Evolutionary conservation across 176 grass and related monocot genomes (phyloP).

Genomic region (Poa annua): DNA sequence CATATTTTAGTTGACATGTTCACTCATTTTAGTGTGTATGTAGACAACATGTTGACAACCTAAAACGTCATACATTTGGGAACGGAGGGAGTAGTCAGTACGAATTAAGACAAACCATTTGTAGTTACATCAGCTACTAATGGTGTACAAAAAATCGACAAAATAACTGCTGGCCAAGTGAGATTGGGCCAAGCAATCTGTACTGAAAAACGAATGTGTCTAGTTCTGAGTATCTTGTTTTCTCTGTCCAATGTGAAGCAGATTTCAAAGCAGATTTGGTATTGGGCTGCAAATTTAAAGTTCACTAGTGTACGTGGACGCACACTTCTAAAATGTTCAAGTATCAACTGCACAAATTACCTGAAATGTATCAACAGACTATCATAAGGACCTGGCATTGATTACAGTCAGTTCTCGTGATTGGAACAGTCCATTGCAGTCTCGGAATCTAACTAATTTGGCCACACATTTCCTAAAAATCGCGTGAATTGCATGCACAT

Average conservation of each 20-base stretch:
- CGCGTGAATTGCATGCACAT: not conserved
- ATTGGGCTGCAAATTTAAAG: not conserved
- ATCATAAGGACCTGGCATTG: not conserved
- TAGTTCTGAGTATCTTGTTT: not conserved
- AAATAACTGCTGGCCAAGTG: not conserved
- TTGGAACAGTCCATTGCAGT: not conserved
- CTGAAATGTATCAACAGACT: not conserved
- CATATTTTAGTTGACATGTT: no score
- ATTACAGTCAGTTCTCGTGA: no score
- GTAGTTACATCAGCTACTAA: not conserved
- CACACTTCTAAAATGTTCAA: not conserved
- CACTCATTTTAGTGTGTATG: no score
- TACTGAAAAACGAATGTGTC: not conserved
- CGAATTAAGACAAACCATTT: not conserved
- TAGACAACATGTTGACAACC: no score
- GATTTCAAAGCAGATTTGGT: not conserved
- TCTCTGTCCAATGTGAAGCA: not conserved
- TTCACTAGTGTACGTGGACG: not conserved
- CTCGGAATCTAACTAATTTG: not conserved
- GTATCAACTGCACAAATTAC: conserved; percentile 14
- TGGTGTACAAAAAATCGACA: not conserved
- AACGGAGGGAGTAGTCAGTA: no score
- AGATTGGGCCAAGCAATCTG: not conserved
- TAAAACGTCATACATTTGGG: no score
- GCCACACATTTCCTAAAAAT: not conserved